Evolutionary conservation across 176 grass and related monocot species (phyloP).

Genomic region (Poa pratensis): DNA sequence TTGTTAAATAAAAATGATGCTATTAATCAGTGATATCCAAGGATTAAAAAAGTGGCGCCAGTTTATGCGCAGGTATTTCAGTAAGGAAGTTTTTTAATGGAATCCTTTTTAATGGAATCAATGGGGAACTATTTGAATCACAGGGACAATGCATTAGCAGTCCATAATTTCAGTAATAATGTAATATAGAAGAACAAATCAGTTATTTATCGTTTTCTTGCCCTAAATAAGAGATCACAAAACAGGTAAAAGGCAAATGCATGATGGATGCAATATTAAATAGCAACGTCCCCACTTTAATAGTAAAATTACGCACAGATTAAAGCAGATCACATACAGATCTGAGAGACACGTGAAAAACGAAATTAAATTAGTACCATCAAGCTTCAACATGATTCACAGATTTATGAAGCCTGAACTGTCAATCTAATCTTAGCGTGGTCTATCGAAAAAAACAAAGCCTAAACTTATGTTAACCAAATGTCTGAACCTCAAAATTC

Average conservation of each 20-base stretch:
- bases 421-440: neutral
- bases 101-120: too few relatives aligned
- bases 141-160: neutral
- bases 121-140: neutral
- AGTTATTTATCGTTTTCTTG: neutral
- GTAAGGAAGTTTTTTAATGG: neutral
- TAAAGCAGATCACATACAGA: neutral
- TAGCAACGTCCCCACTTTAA: neutral
- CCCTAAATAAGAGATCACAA: neutral
- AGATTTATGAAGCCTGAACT: neutral
- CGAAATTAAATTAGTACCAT: neutral
- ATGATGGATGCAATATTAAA: neutral
- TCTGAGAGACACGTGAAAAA: neutral
- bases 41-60: neutral
- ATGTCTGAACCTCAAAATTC: neutral
- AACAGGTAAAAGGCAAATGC: constrained; percentile 3
- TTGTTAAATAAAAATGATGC: neutral
- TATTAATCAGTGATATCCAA: neutral
- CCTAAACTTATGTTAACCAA: constrained; percentile 5
- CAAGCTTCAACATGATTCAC: constrained; percentile 6
- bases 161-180: neutral
- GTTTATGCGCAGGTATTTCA: neutral
- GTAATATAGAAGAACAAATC: neutral
- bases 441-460: neutral
- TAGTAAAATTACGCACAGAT: neutral